These are phyloP conservation scores for Peterozyma toletana DNA, from an alignment of 805 yeast genomes.

Conservation along the genomic window DNA sequence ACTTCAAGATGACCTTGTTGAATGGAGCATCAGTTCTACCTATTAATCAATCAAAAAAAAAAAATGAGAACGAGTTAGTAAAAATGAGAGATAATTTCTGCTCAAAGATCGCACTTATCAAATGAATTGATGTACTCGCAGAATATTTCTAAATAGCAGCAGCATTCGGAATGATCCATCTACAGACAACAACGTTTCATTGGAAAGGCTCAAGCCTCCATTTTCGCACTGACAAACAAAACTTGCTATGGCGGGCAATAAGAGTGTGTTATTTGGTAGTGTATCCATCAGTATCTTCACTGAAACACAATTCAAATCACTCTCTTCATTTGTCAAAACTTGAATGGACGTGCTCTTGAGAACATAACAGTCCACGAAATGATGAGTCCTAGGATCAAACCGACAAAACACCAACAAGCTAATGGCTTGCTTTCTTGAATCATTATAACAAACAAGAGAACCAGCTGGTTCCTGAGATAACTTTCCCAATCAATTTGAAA, in stretches of 20 bases:
- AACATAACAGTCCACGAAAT: no score
- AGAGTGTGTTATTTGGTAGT: conserved; percentile 19
- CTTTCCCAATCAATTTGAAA: no score
- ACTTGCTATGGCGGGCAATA: conserved; percentile 9
- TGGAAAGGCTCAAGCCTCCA: no score
- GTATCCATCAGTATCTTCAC: conserved; percentile 2
- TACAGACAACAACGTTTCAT: no score
- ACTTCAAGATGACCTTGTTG: conserved; percentile 94
- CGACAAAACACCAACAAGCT: no score
- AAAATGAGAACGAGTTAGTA: conserved; percentile 22
- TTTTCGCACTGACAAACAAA: conserved; percentile 11
- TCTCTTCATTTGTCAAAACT: background rate
- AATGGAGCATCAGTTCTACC: conserved; percentile 99
- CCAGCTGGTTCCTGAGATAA: no score
- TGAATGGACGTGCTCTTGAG: no score
- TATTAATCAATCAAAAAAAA: conserved; percentile 17
- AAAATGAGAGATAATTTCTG: conserved; percentile 27
- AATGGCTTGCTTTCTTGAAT: no score
- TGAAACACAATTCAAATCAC: background rate
- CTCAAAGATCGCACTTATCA: conserved; percentile 36
- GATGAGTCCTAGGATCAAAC: no score
- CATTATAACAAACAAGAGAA: no score
- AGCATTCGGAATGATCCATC: no score
- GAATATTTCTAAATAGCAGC: conserved; percentile 9
- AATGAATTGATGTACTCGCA: conserved; percentile 21